Evolutionary conservation across 2,329 filamentous ascomycete species (phyloP), one percentile per base, ranked within the genome.

Genomic region (Colletotrichum sansevieriae): DNA sequence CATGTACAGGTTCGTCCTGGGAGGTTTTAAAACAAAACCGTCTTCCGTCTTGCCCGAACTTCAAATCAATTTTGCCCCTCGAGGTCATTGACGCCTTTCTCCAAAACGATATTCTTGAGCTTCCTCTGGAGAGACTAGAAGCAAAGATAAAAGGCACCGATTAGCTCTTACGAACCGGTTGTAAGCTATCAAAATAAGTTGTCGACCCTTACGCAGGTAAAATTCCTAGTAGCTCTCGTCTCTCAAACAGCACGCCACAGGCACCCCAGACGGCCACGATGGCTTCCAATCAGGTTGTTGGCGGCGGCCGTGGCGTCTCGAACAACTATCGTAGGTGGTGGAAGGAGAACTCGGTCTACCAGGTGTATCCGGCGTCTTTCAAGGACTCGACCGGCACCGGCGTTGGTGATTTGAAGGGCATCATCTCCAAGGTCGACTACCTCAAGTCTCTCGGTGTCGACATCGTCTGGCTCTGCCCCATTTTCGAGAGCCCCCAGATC

Each of bases 281-380:
- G 64, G 64, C 59, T 13, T 18, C 43, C 10, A 20, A 63, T 33
- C 43, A 52, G 20, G 60, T 58, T 22, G 60, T 43, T 9, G 15
- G 39, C 33, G 57, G 44, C 52, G 49, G 39, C 18, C 41, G 41
- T 39, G 44, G 60, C 51, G 43, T 10, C 35, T 20, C 63, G 35
- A 63, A 35, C 55, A 43, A 71, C 44, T 63, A 64, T 9, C 75
- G 75, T 37, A 64, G 55, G 15, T 90, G 87, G 87, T 90, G 88
- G 87, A 88, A 89, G 72, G 86, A 89, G 75, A 83, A 82, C 58
- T 82, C 84, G 10, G 85, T 89, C 22, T 90, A 90, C 74, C 87
- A 90, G 71, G 84, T 90, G 70, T 90, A 89, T 74, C 86, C 87
- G 2, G 84, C 87, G n/a, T 87, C 85, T 29, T 90, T 89, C 79